A percentile compares a stretch with the other conserved stretches of the same genome.
phyloP scores from a whole-genome alignment of 192 early-diverging fungal genomes.

The Gigaspora rosea region DNA sequence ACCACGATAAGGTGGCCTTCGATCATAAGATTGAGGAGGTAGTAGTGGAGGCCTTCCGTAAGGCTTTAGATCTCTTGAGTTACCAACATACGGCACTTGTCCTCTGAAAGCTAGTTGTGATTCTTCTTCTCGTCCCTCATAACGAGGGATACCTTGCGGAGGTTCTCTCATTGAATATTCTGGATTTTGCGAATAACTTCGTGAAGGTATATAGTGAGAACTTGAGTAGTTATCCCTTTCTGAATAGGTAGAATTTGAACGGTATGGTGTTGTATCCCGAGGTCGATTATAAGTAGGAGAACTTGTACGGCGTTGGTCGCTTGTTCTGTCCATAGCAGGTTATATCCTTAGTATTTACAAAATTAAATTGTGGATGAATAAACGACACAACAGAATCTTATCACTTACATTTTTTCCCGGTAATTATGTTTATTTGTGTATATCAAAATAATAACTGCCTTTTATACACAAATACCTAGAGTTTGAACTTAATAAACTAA shows the following conservation, averaged over 20 bases:
- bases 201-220: constrained; percentile 12
- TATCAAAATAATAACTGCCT: too few species aligned
- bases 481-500: too few species aligned
- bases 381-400: too few species aligned
- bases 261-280: constrained; percentile 2
- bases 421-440: too few species aligned
- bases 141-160: not conserved
- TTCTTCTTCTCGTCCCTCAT: constrained; percentile 13
- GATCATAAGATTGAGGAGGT: constrained; percentile 3
- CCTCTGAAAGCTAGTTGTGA: constrained; percentile 13
- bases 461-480: too few species aligned
- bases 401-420: too few species aligned
- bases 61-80: constrained; percentile 9
- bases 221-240: not conserved
- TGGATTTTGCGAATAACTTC: not conserved
- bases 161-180: not conserved
- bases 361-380: not conserved
- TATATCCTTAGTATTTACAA: not conserved
- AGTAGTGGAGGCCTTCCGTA: constrained; percentile 4
- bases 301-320: constrained; percentile 17
- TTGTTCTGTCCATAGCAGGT: constrained; percentile 11
- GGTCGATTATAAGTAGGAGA: constrained; percentile 17
- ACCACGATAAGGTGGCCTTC: constrained; percentile 22
- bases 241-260: not conserved
- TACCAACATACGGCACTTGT: constrained; percentile 22